phyloP scores from a whole-genome alignment of 495 filamentous ascomycete species.

The Hyaloscypha hepaticicola region DNA sequence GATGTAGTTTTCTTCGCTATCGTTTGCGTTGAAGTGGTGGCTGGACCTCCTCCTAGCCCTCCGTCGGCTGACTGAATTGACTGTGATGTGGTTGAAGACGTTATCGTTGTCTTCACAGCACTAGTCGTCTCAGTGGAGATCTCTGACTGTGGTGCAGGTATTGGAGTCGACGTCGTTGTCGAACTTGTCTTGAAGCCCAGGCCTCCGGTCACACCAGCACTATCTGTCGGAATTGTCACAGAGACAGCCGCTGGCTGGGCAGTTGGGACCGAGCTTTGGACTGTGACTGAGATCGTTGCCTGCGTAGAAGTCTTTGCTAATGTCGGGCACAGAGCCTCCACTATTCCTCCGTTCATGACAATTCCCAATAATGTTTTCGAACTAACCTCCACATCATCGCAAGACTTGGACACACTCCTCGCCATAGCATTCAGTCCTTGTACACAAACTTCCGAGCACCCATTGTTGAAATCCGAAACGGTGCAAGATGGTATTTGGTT shows the following conservation, averaged over 20 bases:
- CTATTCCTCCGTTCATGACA: conserved; percentile 27
- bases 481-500: conserved; percentile 26
- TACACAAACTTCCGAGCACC: conserved; percentile 24
- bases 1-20: neutral
- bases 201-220: conserved; percentile 22
- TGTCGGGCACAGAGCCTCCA: conserved; percentile 23
- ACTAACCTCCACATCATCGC: conserved; percentile 15
- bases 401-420: conserved; percentile 16
- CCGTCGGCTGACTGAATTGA: neutral
- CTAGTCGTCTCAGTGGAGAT: neutral
- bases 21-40: neutral
- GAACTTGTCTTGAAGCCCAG: conserved; percentile 20
- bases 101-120: neutral
- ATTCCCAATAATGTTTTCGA: conserved; percentile 26
- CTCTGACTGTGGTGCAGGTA: neutral
- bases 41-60: neutral
- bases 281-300: neutral
- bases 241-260: conserved; percentile 9
- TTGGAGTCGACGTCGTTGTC: neutral
- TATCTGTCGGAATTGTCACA: conserved; percentile 20
- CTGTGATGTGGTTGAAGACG: conserved; percentile 5
- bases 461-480: conserved; percentile 27
- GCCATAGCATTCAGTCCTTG: conserved; percentile 13
- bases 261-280: neutral
- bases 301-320: conserved; percentile 13